Evolutionary conservation across 2,329 filamentous ascomycete species (phyloP).

Genomic region (Trichocomaceae sp.): DNA sequence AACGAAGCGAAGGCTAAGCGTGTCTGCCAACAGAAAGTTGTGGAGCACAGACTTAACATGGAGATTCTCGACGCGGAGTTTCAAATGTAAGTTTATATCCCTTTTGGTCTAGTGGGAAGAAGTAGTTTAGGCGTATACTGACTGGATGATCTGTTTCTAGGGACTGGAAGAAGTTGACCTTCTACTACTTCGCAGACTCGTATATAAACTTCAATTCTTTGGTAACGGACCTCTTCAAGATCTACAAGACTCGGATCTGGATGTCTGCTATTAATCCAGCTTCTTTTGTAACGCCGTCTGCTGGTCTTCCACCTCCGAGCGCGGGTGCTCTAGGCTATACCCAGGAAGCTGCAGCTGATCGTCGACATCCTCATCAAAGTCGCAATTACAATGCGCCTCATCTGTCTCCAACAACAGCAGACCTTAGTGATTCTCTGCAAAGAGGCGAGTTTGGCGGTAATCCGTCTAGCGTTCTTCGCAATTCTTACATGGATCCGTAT

Average conservation of each 20-base stretch:
- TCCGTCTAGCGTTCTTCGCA: conserved; percentile 26
- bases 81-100: conserved; percentile 71
- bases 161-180: conserved; percentile 98
- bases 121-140: neutral
- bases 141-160: conserved; percentile 42
- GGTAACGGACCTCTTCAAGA: conserved; percentile 96
- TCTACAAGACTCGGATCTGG: conserved; percentile 99
- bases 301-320: conserved; percentile 64
- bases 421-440: conserved; percentile 24
- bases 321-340: conserved; percentile 58
- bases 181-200: conserved; percentile 96
- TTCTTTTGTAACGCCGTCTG: conserved; percentile 75
- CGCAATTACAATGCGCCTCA: conserved; percentile 25
- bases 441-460: conserved; percentile 24
- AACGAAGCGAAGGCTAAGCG: conserved; percentile 97
- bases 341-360: conserved; percentile 33
- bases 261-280: conserved; percentile 99
- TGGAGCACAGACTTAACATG: conserved; percentile 92
- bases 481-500: conserved; percentile 32
- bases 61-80: conserved; percentile 98
- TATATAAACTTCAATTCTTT: conserved; percentile 99
- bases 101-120: neutral
- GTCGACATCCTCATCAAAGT: conserved; percentile 36
- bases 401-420: conserved; percentile 5
- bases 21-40: conserved; percentile 92